phyloP scores from a whole-genome alignment of 495 filamentous ascomycete species.

The Entonaema liquescens region DNA sequence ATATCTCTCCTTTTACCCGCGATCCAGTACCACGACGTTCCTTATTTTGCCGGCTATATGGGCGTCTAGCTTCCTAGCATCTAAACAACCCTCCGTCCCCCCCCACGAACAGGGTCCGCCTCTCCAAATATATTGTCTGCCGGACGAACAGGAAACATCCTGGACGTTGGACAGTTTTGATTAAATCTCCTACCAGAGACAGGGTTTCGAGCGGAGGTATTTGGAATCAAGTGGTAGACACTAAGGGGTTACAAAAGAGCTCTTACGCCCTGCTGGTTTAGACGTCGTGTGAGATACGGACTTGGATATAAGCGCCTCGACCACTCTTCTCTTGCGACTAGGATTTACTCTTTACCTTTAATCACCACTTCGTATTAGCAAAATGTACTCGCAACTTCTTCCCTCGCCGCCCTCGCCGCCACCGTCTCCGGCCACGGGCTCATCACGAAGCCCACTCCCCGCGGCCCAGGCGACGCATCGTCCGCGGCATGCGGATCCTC shows the following conservation, averaged over 20 bases:
- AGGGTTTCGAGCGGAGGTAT: conserved; percentile 28
- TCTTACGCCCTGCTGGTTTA: conserved; percentile 16
- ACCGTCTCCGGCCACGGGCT: conserved; percentile 70
- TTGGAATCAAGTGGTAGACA: conserved; percentile 23
- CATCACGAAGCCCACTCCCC: conserved; percentile 65
- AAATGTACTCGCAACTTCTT: conserved; percentile 43
- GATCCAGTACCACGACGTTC: conserved; percentile 19
- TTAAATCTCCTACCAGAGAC: conserved; percentile 26
- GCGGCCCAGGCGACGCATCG: conserved; percentile 68
- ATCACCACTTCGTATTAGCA: background rate
- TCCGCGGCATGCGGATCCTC: conserved; percentile 68
- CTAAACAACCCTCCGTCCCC: background rate
- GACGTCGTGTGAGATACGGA: conserved; percentile 14
- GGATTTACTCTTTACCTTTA: background rate
- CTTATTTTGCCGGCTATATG: conserved; percentile 39
- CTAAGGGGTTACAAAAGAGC: conserved; percentile 34
- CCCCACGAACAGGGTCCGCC: conserved; percentile 27
- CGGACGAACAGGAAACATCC: conserved; percentile 14
- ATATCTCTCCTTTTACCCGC: conserved; percentile 32
- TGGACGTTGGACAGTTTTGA: conserved; percentile 16
- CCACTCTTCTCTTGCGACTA: background rate
- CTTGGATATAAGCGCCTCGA: background rate
- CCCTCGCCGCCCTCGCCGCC: conserved; percentile 59
- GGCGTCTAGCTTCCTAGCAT: background rate
- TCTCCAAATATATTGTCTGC: conserved; percentile 34